Evolutionary conservation across 352 stramenopile genomes (phyloP).

Genomic region (Phytophthora cactorum): DNA sequence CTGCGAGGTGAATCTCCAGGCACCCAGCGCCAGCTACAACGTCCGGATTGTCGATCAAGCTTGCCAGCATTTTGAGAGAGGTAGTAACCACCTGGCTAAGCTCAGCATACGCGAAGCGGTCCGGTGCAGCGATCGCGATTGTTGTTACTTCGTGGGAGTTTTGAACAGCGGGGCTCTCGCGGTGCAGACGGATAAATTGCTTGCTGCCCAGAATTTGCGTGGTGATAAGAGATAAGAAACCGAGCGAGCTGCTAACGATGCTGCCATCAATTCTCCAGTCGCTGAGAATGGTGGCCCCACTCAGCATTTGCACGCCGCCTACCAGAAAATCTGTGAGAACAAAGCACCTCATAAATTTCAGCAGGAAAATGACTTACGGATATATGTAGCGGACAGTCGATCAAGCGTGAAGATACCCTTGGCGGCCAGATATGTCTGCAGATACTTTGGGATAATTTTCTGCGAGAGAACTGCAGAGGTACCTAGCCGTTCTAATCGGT

Average conservation of each 20-base stretch:
- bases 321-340: slow-evolving; percentile 3
- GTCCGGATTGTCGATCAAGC: slow-evolving; percentile 45
- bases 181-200: slow-evolving; percentile 43
- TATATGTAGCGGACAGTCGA: slow-evolving; percentile 52
- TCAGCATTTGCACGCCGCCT: slow-evolving; percentile 60
- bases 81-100: slow-evolving; percentile 46
- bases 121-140: slow-evolving; percentile 38
- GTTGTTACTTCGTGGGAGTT: slow-evolving; percentile 46
- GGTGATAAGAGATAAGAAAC: slow-evolving; percentile 51
- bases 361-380: slow-evolving; percentile 43
- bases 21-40: slow-evolving; percentile 58
- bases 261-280: slow-evolving; percentile 45
- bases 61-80: slow-evolving; percentile 46
- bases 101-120: slow-evolving; percentile 54
- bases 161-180: background rate
- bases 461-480: slow-evolving; percentile 58
- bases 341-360: slow-evolving; percentile 1
- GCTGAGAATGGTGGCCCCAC: slow-evolving; percentile 50
- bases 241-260: slow-evolving; percentile 28
- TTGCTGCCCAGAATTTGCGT: slow-evolving; percentile 43
- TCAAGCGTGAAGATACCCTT: slow-evolving; percentile 59
- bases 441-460: slow-evolving; percentile 56
- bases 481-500: slow-evolving; percentile 39
- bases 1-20: slow-evolving; percentile 54
- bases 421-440: slow-evolving; percentile 45